phyloP scores from a whole-genome alignment of 2,329 filamentous ascomycete species.

The Grosmannia clavigera region DNA sequence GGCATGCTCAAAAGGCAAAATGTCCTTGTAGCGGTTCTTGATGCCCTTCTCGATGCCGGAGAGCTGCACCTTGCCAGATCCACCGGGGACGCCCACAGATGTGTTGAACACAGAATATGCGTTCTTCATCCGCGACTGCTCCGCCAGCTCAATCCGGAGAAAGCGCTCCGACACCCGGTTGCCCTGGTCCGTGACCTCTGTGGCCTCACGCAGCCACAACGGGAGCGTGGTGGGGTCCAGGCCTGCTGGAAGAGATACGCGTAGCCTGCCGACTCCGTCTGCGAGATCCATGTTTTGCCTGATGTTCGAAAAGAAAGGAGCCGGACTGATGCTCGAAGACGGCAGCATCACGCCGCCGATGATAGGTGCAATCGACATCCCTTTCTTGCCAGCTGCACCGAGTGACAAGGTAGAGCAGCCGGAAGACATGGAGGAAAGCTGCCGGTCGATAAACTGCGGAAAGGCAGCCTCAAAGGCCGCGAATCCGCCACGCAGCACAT shows the following conservation, averaged over 20 bases:
- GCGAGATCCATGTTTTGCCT: conserved; percentile 93
- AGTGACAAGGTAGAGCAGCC: conserved; percentile 35
- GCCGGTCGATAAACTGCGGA: conserved; percentile 49
- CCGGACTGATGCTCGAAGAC: conserved; percentile 50
- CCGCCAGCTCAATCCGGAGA: conserved; percentile 67
- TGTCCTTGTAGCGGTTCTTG: conserved; percentile 97
- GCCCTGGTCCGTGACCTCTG: conserved; percentile 57
- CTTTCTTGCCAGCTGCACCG: conserved; percentile 30
- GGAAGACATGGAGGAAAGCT: conserved; percentile 18
- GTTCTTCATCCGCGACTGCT: conserved; percentile 86
- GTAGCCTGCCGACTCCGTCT: conserved; percentile 77
- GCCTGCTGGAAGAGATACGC: conserved; percentile 35
- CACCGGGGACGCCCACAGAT: conserved; percentile 18
- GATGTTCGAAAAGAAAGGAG: conserved; percentile 93
- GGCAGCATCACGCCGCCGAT: conserved; percentile 83
- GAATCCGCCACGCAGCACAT: conserved; percentile 75
- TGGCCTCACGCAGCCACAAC: conserved; percentile 61
- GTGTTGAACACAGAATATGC: conserved; percentile 44
- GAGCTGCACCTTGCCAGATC: conserved; percentile 47
- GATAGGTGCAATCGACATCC: conserved; percentile 52
- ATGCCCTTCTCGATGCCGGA: conserved; percentile 88
- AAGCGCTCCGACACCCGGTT: conserved; percentile 75
- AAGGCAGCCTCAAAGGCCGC: conserved; percentile 56
- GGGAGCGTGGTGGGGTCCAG: conserved; percentile 48
- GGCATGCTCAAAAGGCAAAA: conserved; percentile 89